phyloP scores from a whole-genome alignment of 2,329 filamentous ascomycete species.

The Diaporthe helianthi region DNA sequence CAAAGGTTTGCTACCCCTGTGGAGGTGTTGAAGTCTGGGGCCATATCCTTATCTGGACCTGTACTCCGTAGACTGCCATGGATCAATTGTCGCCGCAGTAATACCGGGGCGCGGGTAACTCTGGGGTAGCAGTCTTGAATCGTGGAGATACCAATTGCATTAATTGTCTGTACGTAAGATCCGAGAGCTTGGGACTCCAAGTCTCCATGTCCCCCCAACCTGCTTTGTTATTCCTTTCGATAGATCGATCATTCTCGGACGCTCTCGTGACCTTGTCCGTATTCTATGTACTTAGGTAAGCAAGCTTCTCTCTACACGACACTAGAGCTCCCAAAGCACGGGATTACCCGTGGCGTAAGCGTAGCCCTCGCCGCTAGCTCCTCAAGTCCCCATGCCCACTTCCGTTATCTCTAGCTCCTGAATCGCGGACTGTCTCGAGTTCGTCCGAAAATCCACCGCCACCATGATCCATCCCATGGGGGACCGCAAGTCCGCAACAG shows the following conservation, averaged over 20 bases:
- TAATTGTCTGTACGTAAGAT: slow-evolving; percentile 21
- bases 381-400: neutral
- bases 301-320: too few species aligned
- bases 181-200: slow-evolving; percentile 7
- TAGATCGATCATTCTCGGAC: neutral
- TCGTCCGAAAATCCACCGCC: slow-evolving; percentile 17
- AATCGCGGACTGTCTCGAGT: slow-evolving; percentile 23
- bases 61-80: too few species aligned
- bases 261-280: slow-evolving; percentile 2
- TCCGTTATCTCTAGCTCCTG: slow-evolving; percentile 23
- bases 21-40: slow-evolving; percentile 20
- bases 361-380: neutral
- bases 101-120: slow-evolving; percentile 23
- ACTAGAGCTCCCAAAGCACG: neutral
- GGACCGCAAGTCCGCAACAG: too few species aligned
- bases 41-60: slow-evolving; percentile 29
- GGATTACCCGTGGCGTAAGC: too few species aligned
- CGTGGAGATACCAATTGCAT: slow-evolving; percentile 21
- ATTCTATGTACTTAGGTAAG: too few species aligned
- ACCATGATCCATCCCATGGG: too few species aligned
- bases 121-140: slow-evolving; percentile 19
- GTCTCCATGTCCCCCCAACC: neutral
- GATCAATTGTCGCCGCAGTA: slow-evolving; percentile 26
- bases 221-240: neutral
- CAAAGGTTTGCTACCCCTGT: too few species aligned